Percentiles rank a stretch among this genome's conserved stretches.
phyloP scores from a whole-genome alignment of 352 stramenopile genomes.

The Peronosclerospora sorghi region DNA sequence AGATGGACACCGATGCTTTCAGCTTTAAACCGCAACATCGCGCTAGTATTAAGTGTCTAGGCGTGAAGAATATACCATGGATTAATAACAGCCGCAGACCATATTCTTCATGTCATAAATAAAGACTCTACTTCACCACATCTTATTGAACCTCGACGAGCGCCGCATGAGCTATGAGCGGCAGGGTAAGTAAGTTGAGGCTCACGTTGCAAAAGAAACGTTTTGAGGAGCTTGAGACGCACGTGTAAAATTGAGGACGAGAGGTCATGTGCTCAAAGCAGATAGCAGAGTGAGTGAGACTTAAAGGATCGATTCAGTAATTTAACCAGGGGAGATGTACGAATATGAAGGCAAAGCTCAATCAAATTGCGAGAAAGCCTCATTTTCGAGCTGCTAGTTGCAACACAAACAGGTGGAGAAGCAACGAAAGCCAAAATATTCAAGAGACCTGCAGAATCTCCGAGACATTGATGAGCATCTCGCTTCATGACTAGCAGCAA shows the following conservation, averaged over 20 bases:
- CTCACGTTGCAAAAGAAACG: slow-evolving; percentile 94
- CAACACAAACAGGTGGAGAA: slow-evolving; percentile 88
- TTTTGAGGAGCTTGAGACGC: slow-evolving; percentile 92
- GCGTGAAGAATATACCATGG: too few species aligned
- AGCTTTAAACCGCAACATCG: too few species aligned
- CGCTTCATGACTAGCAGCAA: too few species aligned
- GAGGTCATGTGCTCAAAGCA: slow-evolving; percentile 93
- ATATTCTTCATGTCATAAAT: too few species aligned
- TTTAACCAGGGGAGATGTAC: slow-evolving; percentile 94
- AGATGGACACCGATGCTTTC: too few species aligned
- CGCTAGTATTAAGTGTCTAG: too few species aligned
- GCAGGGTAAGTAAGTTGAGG: slow-evolving; percentile 95
- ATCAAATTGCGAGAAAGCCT: slow-evolving; percentile 86
- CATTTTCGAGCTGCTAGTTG: slow-evolving; percentile 86
- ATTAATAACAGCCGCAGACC: too few species aligned
- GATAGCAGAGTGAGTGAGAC: slow-evolving; percentile 93
- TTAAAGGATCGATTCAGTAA: slow-evolving; percentile 97
- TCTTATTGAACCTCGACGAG: slow-evolving; percentile 88
- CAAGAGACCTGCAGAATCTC: slow-evolving; percentile 90
- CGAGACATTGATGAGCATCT: slow-evolving; percentile 89
- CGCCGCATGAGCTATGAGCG: slow-evolving; percentile 95
- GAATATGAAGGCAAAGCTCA: slow-evolving; percentile 91
- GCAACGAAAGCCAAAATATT: slow-evolving; percentile 88
- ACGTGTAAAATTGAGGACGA: slow-evolving; percentile 91
- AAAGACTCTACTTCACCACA: too few species aligned